Conservation (phyloP, 2,329 filamentous ascomycete genomes). For the Tolypocladium amazonense region DNA sequence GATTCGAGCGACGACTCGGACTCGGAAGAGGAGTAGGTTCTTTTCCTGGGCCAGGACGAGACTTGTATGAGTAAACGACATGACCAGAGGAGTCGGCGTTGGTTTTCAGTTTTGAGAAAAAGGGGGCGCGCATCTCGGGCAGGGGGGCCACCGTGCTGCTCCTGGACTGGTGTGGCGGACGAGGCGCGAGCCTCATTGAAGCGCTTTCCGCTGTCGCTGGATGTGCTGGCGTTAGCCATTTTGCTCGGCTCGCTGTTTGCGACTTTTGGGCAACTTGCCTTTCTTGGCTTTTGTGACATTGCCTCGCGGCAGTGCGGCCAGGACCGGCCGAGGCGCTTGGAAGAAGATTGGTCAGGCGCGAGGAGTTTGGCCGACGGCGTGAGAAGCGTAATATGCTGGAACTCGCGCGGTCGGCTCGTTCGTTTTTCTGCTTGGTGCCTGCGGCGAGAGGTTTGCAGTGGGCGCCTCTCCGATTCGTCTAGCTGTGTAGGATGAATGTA, state of each 20-base stretch:
- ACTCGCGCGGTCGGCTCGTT: not conserved
- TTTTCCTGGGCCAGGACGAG: slow-evolving; percentile 2
- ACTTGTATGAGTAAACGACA: not conserved
- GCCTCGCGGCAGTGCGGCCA: not conserved
- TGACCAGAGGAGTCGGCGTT: slow-evolving; percentile 8
- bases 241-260: not conserved
- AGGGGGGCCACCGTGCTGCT: not conserved
- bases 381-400: not conserved
- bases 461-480: slow-evolving; percentile 4
- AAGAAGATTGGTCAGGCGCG: not conserved
- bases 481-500: slow-evolving; percentile 11
- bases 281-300: not conserved
- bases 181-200: not conserved
- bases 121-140: not conserved
- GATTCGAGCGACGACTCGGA: slow-evolving; percentile 34
- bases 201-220: not conserved
- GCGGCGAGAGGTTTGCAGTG: slow-evolving; percentile 5
- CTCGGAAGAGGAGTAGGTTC: slow-evolving; percentile 33
- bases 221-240: not conserved
- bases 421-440: slow-evolving; percentile 1
- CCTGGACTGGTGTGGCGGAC: not conserved
- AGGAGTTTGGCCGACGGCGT: not conserved
- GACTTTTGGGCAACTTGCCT: not conserved
- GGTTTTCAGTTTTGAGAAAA: slow-evolving; percentile 1
- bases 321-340: not conserved